Conservation (phyloP, 1,284 basidiomycete species). For the Cutaneotrichosporon arboriforme region DNA sequence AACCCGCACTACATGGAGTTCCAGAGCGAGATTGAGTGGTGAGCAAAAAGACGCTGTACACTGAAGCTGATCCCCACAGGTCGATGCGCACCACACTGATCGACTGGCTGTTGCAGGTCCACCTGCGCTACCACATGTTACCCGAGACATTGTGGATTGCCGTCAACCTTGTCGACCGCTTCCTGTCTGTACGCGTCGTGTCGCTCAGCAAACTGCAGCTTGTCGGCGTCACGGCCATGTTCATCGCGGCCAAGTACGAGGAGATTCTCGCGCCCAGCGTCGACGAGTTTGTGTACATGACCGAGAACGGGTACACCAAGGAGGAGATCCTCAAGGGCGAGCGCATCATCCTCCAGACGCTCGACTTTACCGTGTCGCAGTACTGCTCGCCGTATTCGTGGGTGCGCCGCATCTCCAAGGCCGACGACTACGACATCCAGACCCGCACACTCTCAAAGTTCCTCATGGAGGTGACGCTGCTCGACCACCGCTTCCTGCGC, state of each 20-base stretch:
- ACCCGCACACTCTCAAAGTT: slow-evolving; percentile 97
- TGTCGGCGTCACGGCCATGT: slow-evolving; percentile 62
- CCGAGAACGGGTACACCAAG: slow-evolving; percentile 83
- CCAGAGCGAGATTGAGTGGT: slow-evolving; percentile 93
- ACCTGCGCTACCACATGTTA: slow-evolving; percentile 62
- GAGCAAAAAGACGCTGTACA: slow-evolving; percentile 13
- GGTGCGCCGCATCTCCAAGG: slow-evolving; percentile 98
- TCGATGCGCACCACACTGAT: slow-evolving; percentile 55
- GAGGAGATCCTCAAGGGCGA: slow-evolving; percentile 98
- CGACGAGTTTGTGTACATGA: slow-evolving; percentile 96
- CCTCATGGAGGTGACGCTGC: slow-evolving; percentile 89
- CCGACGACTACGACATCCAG: slow-evolving; percentile 98
- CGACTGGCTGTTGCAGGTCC: slow-evolving; percentile 60
- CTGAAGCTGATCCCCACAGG: too few relatives aligned
- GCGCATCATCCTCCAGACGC: slow-evolving; percentile 80
- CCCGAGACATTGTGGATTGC: slow-evolving; percentile 65
- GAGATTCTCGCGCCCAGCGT: slow-evolving; percentile 75
- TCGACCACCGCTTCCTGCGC: slow-evolving; percentile 88
- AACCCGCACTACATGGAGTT: slow-evolving; percentile 89
- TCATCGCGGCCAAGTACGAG: slow-evolving; percentile 62
- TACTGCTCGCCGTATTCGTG: slow-evolving; percentile 99
- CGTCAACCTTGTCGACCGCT: slow-evolving; percentile 61
- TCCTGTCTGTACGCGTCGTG: slow-evolving; percentile 59
- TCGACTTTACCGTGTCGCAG: slow-evolving; percentile 91
- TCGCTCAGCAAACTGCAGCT: slow-evolving; percentile 60